phyloP scores from a whole-genome alignment of 1,284 basidiomycete genomes.

The Cutaneotrichosporon cavernicola region DNA sequence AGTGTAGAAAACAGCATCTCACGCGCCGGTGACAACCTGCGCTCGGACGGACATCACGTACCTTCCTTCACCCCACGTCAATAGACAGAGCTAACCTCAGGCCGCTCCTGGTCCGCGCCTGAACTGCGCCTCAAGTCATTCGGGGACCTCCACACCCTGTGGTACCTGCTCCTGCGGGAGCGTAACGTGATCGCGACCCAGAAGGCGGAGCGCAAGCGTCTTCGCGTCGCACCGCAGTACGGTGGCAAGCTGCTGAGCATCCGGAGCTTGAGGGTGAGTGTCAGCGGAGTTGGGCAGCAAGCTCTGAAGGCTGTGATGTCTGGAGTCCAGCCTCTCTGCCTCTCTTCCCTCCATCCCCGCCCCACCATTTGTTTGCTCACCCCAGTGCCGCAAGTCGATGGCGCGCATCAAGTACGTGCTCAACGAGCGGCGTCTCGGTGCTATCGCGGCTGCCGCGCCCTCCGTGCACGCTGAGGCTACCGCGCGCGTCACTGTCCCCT shows the following conservation, averaged over 20 bases:
- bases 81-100: conserved; percentile 54
- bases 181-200: conserved; percentile 88
- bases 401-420: conserved; percentile 90
- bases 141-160: conserved; percentile 84
- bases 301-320: neutral
- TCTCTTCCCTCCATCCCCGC: neutral
- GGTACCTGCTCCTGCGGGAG: conserved; percentile 85
- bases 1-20: neutral
- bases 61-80: neutral
- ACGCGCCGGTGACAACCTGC: neutral
- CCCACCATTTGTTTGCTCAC: neutral
- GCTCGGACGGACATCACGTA: neutral
- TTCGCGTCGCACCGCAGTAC: conserved; percentile 55
- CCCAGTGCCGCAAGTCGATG: conserved; percentile 91
- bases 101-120: conserved; percentile 76
- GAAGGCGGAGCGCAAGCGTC: conserved; percentile 67
- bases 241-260: conserved; percentile 42
- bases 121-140: conserved; percentile 88
- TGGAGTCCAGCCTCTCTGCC: neutral
- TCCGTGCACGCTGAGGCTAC: neutral
- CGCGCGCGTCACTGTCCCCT: conserved; percentile 8
- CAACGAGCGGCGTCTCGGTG: conserved; percentile 84
- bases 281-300: neutral
- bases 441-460: conserved; percentile 58
- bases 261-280: conserved; percentile 42